Base-by-base conservation (phyloP, 139 green algal genomes). In the Chlamydomonas sp. region DNA sequence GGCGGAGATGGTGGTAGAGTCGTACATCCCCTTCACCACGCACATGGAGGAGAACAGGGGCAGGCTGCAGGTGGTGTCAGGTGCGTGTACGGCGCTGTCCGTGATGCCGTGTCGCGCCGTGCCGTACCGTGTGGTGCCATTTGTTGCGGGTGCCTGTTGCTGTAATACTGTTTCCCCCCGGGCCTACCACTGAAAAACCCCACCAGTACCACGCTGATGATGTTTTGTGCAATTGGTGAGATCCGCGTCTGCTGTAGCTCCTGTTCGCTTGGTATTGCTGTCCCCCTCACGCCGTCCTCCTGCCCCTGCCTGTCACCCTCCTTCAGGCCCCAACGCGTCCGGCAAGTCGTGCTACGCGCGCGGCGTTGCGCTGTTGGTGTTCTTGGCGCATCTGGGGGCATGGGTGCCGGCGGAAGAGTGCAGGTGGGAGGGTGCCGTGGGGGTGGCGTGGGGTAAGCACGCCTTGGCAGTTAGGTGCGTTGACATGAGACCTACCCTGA, bases 291-390 rank as follows among this genome's bases (percentile, higher is more conserved):
- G 17, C 0, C 18, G 3, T 60, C 49, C 57, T 57, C 57, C 6
- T 90, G 62, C 85, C 95, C 83, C 86, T 95, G 8, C 67, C 82
- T 94, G 7, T 81, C 93, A 31, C 17, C 57, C 3, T 14, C 5
- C 31, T 49, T 88, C 93, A 86, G 96, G 96, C 5, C 95, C 96
- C 49, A 98, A 98, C 83, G 92, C 92, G 57, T 95, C 87, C 81
- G 96, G 96, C 66, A 98, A 98, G 91, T 95, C 90, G 85, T 94
- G 91, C 85, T 98, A 98, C 80, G 92, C 91, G n/a, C 97, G 98
- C 84, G 94, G 97, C 88, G 96, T 98, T 58, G 97, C 95, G 14
- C 81, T 99, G n/a, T 97, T 99, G 73, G 94, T 94, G 0, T 99
- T 98, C 89, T 82, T 99, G 80, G 95, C 95, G 71, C 91, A 95